phyloP scores from a whole-genome alignment of 139 green algal species.

The Klebsormidium nitens region DNA sequence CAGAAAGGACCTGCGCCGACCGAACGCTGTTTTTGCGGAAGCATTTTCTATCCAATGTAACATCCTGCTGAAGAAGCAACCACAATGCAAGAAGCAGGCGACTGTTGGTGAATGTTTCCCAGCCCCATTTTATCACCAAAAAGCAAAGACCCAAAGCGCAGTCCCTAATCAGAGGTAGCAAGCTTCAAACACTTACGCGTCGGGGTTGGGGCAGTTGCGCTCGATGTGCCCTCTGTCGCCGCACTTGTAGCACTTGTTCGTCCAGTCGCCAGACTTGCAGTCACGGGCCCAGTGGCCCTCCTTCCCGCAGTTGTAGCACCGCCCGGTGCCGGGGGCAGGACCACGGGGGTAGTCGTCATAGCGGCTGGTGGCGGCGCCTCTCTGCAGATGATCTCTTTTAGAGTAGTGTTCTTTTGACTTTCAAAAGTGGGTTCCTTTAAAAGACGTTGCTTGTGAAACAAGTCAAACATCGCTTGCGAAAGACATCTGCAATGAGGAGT shows the following conservation, averaged over 20 bases:
- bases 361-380: no score
- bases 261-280: conserved; percentile 35
- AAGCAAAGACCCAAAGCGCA: neutral
- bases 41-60: no score
- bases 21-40: no score
- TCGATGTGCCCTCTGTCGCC: conserved; percentile 36
- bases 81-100: neutral
- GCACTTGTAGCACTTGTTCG: conserved; percentile 36
- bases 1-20: no score
- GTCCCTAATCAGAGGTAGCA: neutral
- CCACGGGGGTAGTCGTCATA: no score
- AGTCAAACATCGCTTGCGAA: no score
- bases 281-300: conserved; percentile 42
- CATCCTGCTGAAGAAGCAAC: no score
- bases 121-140: neutral
- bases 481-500: no score
- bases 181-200: conserved; percentile 3
- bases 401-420: no score
- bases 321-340: conserved; percentile 21
- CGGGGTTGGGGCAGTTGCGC: conserved; percentile 34
- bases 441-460: no score
- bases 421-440: no score
- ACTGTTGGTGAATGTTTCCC: neutral
- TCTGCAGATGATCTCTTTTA: no score
- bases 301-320: conserved; percentile 46